Evolutionary conservation across 129 eudicot genomes (phyloP), one percentile per base, ranked within the genome.

Genomic region (Saussurea involucrata): DNA sequence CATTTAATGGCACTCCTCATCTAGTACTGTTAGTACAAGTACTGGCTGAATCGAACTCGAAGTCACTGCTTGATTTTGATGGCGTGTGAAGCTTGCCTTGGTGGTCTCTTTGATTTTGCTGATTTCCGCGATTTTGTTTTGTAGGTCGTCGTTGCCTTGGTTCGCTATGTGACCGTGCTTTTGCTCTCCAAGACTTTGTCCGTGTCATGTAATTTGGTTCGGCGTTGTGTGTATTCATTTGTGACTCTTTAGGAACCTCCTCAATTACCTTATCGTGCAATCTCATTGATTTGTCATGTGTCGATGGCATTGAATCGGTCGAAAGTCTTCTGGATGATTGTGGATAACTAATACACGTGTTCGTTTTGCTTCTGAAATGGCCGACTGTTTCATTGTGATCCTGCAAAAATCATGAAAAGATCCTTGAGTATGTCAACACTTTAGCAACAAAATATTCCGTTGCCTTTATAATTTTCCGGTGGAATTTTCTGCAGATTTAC

Each of bases 121-220:
- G 85, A 10, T 74, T 74, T 75, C 58, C 76, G 1, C 68, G 80
- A 34, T 74, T 86, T 57, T 81, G 81, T 64, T 66, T 86, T 9
- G 76, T 20, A 63, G 91, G 97, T 10, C 97, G 97, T 10, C 97
- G 85, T 66, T 71, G 91, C 66, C 82, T 86, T 32, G 97, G 93
- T 81, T 80, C 91, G 55, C 93, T 88, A 0, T 86, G 89, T 63
- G 97, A 91, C 81, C 97, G 83, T 17, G 75, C 71, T 84, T 88
- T 91, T 4, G 93, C 97, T 69, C 72, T 86, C 31, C 93, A 91
- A 32, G 97, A 91, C 75, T 81, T 73, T 29, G 97, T 91, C 11
- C 86, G 80, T 53, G 87, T 84, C 93, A 91, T 88, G 81, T 91
- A 91, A 66, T 70, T 88, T 12, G 88, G 91, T 78, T 31, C 82